Percentiles rank a stretch among this genome's conserved stretches.
Evolutionary conservation across 805 yeast species (phyloP).

Genomic region (Nakazawaea sp.): DNA sequence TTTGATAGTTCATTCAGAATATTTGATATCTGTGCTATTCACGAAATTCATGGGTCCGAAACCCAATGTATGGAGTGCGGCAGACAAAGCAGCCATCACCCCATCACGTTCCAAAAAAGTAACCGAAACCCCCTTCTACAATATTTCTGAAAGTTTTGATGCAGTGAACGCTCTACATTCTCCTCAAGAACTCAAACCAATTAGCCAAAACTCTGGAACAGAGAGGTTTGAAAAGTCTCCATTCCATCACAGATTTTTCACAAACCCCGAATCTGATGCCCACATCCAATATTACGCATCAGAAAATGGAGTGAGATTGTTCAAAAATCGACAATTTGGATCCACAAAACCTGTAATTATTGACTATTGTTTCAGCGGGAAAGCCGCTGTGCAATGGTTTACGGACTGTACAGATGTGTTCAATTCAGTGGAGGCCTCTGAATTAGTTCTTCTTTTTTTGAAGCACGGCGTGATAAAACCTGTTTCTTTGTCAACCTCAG

Average conservation of each 20-base stretch:
- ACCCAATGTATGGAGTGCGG: conserved; percentile 68
- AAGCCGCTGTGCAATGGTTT: conserved; percentile 79
- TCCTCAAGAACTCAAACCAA: not conserved
- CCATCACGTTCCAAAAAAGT: not conserved
- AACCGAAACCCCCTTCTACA: not conserved
- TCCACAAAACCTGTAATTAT: conserved; percentile 17
- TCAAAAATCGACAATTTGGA: conserved; percentile 31
- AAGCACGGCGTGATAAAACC: conserved; percentile 41
- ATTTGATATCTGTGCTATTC: conserved; percentile 61
- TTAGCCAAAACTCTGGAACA: not conserved
- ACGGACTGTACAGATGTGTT: conserved; percentile 81
- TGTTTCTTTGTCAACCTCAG: conserved; percentile 29
- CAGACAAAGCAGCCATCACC: conserved; percentile 41
- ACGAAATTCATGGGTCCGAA: conserved; percentile 50
- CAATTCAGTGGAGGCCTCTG: conserved; percentile 43
- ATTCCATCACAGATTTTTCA: conserved; percentile 67
- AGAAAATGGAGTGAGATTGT: conserved; percentile 55
- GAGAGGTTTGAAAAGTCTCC: conserved; percentile 36
- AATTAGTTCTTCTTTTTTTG: conserved; percentile 43
- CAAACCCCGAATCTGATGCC: conserved; percentile 85
- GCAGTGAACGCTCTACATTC: not conserved
- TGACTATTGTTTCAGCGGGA: conserved; percentile 60
- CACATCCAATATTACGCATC: conserved; percentile 75
- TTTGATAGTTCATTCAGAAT: conserved; percentile 51
- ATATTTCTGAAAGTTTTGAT: not conserved